Evolutionary conservation across 495 filamentous ascomycete genomes (phyloP).

Genomic region (Pyrenula aspistea): DNA sequence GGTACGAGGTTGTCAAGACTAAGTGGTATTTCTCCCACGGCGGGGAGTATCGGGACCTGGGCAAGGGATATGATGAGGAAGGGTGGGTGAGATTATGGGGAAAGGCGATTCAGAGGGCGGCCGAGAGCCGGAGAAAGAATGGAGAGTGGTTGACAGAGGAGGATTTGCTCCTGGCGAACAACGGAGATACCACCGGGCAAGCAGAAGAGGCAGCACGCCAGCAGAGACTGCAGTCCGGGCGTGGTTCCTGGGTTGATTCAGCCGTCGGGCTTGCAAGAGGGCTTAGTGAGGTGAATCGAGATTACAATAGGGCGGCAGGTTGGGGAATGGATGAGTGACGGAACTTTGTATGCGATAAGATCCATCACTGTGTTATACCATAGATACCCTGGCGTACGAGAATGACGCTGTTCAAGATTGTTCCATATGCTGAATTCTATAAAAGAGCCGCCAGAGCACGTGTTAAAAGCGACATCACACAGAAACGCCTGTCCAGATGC

Average conservation of each 20-base stretch:
- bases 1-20: conserved; percentile 23
- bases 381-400: too few relatives aligned
- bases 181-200: too few relatives aligned
- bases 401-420: too few relatives aligned
- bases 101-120: conserved; percentile 23
- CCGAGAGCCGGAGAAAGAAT: conserved; percentile 4
- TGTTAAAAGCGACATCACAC: too few relatives aligned
- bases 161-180: conserved; percentile 1
- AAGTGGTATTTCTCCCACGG: conserved; percentile 19
- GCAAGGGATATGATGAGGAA: conserved; percentile 15
- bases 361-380: too few relatives aligned
- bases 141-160: conserved; percentile 5
- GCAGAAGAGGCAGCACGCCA: background rate
- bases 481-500: too few relatives aligned
- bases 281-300: background rate
- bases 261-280: background rate
- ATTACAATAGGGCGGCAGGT: background rate
- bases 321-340: background rate
- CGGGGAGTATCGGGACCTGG: conserved; percentile 12
- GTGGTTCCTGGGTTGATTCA: background rate
- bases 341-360: too few relatives aligned
- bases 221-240: background rate
- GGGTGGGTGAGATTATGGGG: conserved; percentile 23
- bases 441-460: too few relatives aligned
- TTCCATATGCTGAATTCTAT: too few relatives aligned